These are phyloP conservation scores for Paramecium sexaurelia DNA, from an alignment of 73 alveolate species.

Conservation along the genomic window DNA sequence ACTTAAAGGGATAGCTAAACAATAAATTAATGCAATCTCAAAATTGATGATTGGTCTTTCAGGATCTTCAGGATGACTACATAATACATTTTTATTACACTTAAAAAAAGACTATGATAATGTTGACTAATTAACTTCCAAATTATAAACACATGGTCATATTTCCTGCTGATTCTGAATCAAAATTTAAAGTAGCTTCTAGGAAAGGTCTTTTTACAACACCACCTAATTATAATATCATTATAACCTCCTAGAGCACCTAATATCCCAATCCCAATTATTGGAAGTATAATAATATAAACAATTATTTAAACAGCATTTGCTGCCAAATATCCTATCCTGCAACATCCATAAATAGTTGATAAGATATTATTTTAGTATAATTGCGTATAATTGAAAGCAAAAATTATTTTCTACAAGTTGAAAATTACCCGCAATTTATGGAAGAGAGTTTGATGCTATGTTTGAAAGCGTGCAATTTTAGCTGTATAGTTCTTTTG, in stretches of 20 bases:
- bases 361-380: too few relatives aligned
- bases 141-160: neutral
- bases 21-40: neutral
- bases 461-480: too few relatives aligned
- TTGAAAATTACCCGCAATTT: too few relatives aligned
- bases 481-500: too few relatives aligned
- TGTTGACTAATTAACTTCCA: neutral
- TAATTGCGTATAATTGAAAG: too few relatives aligned
- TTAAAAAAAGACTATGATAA: neutral
- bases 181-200: neutral
- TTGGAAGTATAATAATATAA: neutral
- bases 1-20: neutral
- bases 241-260: constrained; percentile 27
- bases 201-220: constrained; percentile 27
- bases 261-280: constrained; percentile 20
- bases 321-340: neutral
- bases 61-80: neutral
- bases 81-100: neutral
- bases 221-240: neutral
- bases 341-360: neutral
- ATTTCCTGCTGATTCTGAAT: neutral
- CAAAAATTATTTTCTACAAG: too few relatives aligned
- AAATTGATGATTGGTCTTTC: constrained; percentile 31
- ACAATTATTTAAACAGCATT: neutral
- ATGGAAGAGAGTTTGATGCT: too few relatives aligned